phyloP scores from a whole-genome alignment of 148 eudicot species.

The Rhododendron simsii region DNA sequence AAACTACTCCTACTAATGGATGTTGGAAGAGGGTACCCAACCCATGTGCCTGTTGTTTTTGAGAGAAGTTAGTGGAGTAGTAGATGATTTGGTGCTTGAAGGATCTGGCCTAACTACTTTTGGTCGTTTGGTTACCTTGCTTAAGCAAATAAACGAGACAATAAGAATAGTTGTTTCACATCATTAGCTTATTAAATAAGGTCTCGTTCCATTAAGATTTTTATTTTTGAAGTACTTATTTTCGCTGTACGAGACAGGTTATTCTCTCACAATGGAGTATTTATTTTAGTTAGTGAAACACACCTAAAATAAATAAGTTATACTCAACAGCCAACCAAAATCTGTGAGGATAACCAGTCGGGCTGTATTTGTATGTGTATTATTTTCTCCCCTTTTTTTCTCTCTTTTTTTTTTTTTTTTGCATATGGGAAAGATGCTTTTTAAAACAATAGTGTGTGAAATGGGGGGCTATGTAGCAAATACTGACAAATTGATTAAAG shows the following conservation, averaged over 20 bases:
- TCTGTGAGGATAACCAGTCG: no score
- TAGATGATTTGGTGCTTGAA: not conserved
- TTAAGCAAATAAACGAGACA: not conserved
- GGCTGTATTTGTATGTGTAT: no score
- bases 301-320: no score
- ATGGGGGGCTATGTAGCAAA: not conserved
- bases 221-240: no score
- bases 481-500: not conserved
- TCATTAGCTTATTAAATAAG: no score
- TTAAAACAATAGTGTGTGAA: not conserved
- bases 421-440: not conserved
- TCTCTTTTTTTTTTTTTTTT: no score
- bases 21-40: not conserved
- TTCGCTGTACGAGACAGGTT: no score
- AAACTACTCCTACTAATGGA: not conserved
- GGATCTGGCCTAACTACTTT: not conserved
- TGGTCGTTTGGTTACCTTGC: not conserved
- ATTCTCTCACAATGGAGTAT: no score
- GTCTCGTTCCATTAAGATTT: fast-evolving
- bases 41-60: not conserved
- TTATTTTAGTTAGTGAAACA: no score
- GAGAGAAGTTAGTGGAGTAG: not conserved
- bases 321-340: no score
- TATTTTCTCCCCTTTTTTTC: no score
- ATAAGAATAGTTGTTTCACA: not conserved